Evolutionary conservation across 306 rosid genomes (phyloP).

Genomic region (Arachis stenosperma): DNA sequence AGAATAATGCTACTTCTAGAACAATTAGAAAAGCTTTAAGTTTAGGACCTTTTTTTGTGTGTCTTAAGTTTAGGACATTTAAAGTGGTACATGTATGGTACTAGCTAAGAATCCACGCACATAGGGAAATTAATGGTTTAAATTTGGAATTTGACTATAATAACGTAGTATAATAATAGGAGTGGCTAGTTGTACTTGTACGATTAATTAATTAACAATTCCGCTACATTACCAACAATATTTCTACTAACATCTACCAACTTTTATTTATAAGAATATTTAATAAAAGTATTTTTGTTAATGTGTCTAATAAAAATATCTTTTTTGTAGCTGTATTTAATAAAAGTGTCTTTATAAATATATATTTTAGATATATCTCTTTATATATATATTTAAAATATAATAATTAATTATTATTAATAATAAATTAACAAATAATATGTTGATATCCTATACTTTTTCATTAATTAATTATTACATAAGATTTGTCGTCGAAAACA

Average conservation of each 20-base stretch:
- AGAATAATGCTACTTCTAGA: neutral
- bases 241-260: no score
- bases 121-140: neutral
- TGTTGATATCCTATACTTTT: no score
- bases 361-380: no score
- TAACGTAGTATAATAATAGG: neutral
- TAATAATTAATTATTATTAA: no score
- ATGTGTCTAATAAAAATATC: no score
- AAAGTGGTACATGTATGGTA: neutral
- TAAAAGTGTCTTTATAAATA: no score
- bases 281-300: no score
- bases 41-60: neutral
- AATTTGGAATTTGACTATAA: neutral
- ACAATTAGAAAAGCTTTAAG: constrained; percentile 18
- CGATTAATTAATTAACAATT: neutral
- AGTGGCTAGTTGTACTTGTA: neutral
- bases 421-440: no score
- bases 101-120: neutral
- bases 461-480: neutral
- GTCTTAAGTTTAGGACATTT: constrained; percentile 4
- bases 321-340: no score
- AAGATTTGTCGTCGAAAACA: neutral
- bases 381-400: no score
- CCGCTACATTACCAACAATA: no score
- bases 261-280: no score